phyloP scores from a whole-genome alignment of 805 yeast species.

The Monosporozyma siamensis region DNA sequence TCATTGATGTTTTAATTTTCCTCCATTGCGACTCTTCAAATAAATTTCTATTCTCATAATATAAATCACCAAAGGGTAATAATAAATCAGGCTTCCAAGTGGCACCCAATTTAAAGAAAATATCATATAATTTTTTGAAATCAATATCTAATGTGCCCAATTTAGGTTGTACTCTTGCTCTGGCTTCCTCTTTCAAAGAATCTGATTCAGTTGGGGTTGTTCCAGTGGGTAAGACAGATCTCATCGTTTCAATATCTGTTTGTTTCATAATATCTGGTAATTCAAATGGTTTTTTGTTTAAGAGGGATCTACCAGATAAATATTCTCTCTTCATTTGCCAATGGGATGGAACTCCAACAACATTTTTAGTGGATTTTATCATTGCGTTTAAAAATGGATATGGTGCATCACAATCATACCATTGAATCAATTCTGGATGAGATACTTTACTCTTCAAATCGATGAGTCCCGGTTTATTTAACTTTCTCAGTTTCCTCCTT shows the following conservation, averaged over 20 bases:
- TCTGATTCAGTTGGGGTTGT: constrained; percentile 22
- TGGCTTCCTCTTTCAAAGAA: constrained; percentile 56
- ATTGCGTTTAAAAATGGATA: constrained; percentile 62
- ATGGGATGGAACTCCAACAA: constrained; percentile 70
- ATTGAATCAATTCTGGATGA: constrained; percentile 69
- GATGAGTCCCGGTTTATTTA: constrained; percentile 55
- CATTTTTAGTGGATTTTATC: constrained; percentile 56
- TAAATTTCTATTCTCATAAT: constrained; percentile 64
- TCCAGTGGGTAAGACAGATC: constrained; percentile 39
- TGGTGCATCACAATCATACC: constrained; percentile 78
- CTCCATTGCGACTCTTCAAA: constrained; percentile 36
- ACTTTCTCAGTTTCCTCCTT: constrained; percentile 43
- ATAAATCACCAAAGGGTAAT: constrained; percentile 63
- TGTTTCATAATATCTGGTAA: constrained; percentile 69
- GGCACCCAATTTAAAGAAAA: constrained; percentile 74
- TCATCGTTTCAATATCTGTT: constrained; percentile 83
- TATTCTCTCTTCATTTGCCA: constrained; percentile 79
- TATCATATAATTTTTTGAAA: constrained; percentile 70
- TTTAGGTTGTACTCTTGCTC: constrained; percentile 84
- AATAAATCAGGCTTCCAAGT: constrained; percentile 49
- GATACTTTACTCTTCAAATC: constrained; percentile 50
- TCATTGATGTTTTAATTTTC: constrained; percentile 30
- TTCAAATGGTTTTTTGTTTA: constrained; percentile 62
- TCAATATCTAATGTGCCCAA: constrained; percentile 81
- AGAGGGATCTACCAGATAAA: constrained; percentile 52